phyloP scores from a whole-genome alignment of 2,329 filamentous ascomycete genomes.

The Dendryphion nanum region DNA sequence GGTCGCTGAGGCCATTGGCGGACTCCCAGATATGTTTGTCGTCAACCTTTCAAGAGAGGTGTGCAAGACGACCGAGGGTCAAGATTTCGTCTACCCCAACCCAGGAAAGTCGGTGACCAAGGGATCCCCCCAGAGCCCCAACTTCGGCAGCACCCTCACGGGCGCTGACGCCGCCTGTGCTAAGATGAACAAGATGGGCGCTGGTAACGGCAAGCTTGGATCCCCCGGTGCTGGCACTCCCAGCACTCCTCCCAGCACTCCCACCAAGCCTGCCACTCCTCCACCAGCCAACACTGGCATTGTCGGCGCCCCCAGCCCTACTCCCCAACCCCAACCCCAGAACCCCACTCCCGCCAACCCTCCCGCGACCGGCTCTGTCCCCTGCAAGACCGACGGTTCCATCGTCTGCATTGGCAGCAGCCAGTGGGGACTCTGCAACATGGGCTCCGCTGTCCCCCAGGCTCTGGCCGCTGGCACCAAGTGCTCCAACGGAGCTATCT shows the following conservation, averaged over 20 bases:
- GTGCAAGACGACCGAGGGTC: conserved; percentile 55
- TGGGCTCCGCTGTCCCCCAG: conserved; percentile 41
- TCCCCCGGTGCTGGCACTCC: conserved; percentile 11
- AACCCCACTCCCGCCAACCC: neutral
- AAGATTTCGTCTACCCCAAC: conserved; percentile 66
- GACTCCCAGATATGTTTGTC: conserved; percentile 72
- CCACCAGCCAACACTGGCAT: conserved; percentile 13
- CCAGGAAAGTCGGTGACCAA: conserved; percentile 56
- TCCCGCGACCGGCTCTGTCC: conserved; percentile 1
- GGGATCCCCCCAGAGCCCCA: conserved; percentile 5
- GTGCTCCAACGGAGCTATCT: conserved; percentile 39
- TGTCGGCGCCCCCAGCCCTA: conserved; percentile 24
- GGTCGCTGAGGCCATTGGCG: conserved; percentile 43
- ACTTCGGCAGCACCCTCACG: conserved; percentile 17
- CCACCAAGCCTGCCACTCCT: conserved; percentile 6
- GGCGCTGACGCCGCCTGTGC: conserved; percentile 26
- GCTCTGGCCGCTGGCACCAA: conserved; percentile 42
- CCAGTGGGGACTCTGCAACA: conserved; percentile 47
- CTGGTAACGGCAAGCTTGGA: conserved; percentile 29
- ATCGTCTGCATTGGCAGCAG: conserved; percentile 45
- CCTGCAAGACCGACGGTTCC: conserved; percentile 42
- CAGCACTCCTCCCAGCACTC: conserved; percentile 4
- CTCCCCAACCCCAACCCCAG: neutral
- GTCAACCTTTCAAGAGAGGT: conserved; percentile 61
- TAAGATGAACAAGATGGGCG: conserved; percentile 26